Evolutionary conservation across 805 yeast species (phyloP).

Genomic region (Saccharomycopsis amapae): DNA sequence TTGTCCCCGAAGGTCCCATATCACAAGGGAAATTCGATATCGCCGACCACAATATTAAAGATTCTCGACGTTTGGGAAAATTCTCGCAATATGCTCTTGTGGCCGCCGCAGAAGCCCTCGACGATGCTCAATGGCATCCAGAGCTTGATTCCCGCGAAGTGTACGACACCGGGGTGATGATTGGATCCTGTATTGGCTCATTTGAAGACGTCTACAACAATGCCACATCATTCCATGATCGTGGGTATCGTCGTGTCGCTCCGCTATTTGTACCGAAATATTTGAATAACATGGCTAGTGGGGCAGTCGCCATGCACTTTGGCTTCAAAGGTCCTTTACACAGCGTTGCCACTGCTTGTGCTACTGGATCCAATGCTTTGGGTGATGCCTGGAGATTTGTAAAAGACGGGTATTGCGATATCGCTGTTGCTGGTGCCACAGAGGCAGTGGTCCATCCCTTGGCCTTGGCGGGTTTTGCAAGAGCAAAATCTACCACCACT

Average conservation of each 20-base stretch:
- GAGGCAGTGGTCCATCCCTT: constrained; percentile 84
- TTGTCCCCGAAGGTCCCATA: constrained; percentile 47
- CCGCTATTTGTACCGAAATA: constrained; percentile 84
- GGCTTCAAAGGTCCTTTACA: constrained; percentile 82
- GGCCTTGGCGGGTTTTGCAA: constrained; percentile 82
- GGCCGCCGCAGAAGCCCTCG: constrained; percentile 71
- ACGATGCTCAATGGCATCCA: constrained; percentile 54
- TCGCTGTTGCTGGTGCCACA: constrained; percentile 90
- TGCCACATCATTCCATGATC: constrained; percentile 39
- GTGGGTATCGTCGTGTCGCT: constrained; percentile 63
- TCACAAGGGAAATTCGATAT: constrained; percentile 2
- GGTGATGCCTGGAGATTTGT: constrained; percentile 90
- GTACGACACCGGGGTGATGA: constrained; percentile 60
- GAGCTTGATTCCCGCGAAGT: constrained; percentile 25
- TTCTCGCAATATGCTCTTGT: constrained; percentile 74
- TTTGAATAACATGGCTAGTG: constrained; percentile 90
- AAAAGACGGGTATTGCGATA: constrained; percentile 70
- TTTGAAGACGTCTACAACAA: constrained; percentile 65
- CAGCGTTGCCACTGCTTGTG: constrained; percentile 90
- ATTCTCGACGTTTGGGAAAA: constrained; percentile 50
- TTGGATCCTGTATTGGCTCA: constrained; percentile 92
- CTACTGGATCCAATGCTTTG: constrained; percentile 89
- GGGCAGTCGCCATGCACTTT: constrained; percentile 74
- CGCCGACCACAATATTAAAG: constrained; percentile 2
- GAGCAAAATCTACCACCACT: constrained; percentile 76